phyloP scores from a whole-genome alignment of 2,329 filamentous ascomycete species.

The Claviceps purpurea region DNA sequence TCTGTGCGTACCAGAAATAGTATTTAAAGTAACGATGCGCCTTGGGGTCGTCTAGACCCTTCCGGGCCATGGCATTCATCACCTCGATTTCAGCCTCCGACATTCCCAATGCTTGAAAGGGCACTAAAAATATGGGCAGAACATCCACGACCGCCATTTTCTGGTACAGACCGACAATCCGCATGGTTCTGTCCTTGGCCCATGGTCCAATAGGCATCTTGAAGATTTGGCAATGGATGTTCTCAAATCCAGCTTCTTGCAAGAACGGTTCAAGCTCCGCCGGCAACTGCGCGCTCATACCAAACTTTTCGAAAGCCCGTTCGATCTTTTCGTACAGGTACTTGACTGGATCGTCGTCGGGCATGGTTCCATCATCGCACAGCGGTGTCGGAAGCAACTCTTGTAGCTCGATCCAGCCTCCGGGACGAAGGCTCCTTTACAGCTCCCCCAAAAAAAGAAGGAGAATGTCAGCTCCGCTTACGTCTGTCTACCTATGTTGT shows the following conservation, averaged over 20 bases:
- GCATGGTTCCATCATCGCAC: slow-evolving; percentile 22
- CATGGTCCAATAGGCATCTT: slow-evolving; percentile 25
- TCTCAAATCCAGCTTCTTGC: slow-evolving; percentile 9
- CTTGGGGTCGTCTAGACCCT: slow-evolving; percentile 12
- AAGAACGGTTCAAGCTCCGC: slow-evolving; percentile 8
- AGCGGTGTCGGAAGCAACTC: slow-evolving; percentile 21
- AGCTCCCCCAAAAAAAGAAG: not conserved
- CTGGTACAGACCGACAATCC: slow-evolving; percentile 26
- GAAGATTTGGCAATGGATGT: slow-evolving; percentile 20
- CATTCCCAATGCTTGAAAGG: slow-evolving; percentile 18
- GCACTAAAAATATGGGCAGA: slow-evolving; percentile 22
- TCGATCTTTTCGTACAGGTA: slow-evolving; percentile 6
- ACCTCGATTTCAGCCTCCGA: slow-evolving; percentile 17
- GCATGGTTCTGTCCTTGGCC: slow-evolving; percentile 18
- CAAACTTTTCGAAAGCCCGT: slow-evolving; percentile 8
- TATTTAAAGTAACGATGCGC: slow-evolving; percentile 23
- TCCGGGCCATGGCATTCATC: slow-evolving; percentile 14
- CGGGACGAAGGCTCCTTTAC: slow-evolving; percentile 19
- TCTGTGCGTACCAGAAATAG: slow-evolving; percentile 25
- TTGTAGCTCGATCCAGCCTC: slow-evolving; percentile 31
- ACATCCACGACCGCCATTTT: slow-evolving; percentile 22
- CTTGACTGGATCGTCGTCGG: slow-evolving; percentile 7
- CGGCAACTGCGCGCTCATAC: slow-evolving; percentile 9
- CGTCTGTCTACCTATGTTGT: not conserved
- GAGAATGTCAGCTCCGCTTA: not conserved